Base-by-base conservation (phyloP, 495 filamentous ascomycete genomes). In the Aspergillus diversus region DNA sequence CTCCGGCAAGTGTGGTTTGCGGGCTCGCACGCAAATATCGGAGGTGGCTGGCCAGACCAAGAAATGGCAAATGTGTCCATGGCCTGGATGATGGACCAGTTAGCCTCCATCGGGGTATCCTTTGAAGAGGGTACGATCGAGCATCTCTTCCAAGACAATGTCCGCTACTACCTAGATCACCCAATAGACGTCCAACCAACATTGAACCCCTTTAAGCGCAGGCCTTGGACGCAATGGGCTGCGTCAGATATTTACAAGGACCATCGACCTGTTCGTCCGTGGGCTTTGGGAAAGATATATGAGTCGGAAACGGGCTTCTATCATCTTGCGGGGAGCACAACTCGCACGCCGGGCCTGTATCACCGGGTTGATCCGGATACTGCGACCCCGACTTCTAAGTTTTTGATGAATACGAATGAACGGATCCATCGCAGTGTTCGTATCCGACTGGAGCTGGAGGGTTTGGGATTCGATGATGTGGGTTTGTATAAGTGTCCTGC, bases 1-100 rank as follows among this genome's bases (percentile, higher is more conserved):
- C 46, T 49, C 9, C 11, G 46, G n/a, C 46, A 49, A 16, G 46
- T 49, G 1, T 49, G 46, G 46, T 49, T 49, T 4, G 1, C 46
- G 11, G 46, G 46, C 11, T 49, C 46, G 7, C 46, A 49, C 7
- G 46, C 46, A 1, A 49, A 49, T n/a, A 4, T 49, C 1, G 46
- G 46, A 7, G 46, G 46, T n/a, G 46, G 46, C 17, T 49, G 46
- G 46, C 46, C 46, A 7, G 46, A 49, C n/a, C 46, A 49, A 49
- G 46, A 49, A 49, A 49, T 49, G 15, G 46, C 46, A 13, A 49
- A 49, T 49, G 46, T 49, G 1, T 49, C 46, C 46, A 49, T 49
- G 46, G 46, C 46, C 46, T 49, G 46, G 46, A 49, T 49, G 46
- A 49, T 49, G 46, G 46, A 49, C 46, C 46, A 49, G 4, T n/a